These are phyloP conservation scores for Neohortaea acidophila DNA, from an alignment of 495 filamentous ascomycete genomes.

Conservation along the genomic window DNA sequence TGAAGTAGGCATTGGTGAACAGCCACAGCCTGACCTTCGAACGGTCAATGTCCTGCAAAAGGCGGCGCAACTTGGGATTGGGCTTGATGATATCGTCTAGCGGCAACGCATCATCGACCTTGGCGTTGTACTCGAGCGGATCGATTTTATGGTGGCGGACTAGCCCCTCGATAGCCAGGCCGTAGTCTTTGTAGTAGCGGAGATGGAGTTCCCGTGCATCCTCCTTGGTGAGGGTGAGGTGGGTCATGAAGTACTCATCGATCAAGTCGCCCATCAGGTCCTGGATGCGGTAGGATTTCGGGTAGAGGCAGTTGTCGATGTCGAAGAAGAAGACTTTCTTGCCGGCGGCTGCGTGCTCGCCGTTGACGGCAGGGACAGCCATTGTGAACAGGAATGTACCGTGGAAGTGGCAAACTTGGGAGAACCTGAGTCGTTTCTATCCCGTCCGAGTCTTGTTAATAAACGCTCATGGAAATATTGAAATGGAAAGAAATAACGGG, in stretches of 20 bases:
- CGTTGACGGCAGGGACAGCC: background rate
- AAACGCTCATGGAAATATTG: too few relatives aligned
- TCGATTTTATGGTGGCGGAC: constrained; percentile 92
- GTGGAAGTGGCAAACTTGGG: background rate
- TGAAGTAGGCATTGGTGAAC: constrained; percentile 91
- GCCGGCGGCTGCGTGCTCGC: background rate
- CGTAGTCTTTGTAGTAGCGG: constrained; percentile 90
- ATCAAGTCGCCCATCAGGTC: constrained; percentile 26
- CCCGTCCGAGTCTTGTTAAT: too few relatives aligned
- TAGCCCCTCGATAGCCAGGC: constrained; percentile 88
- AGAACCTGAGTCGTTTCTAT: too few relatives aligned
- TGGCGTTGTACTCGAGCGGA: constrained; percentile 79
- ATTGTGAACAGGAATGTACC: background rate
- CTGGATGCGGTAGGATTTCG: constrained; percentile 37
- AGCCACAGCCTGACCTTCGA: constrained; percentile 79
- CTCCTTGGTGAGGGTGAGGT: constrained; percentile 53
- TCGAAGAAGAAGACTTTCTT: constrained; percentile 50
- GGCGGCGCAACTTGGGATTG: constrained; percentile 52
- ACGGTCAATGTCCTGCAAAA: constrained; percentile 66
- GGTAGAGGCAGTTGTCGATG: constrained; percentile 89
- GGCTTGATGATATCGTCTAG: constrained; percentile 69
- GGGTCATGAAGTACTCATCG: constrained; percentile 65
- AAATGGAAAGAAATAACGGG: too few relatives aligned
- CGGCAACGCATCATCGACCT: constrained; percentile 90
- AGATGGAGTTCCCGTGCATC: constrained; percentile 71